Percentiles rank a stretch among this genome's conserved stretches.
Evolutionary conservation across 108 stramenopile genomes (phyloP).

Genomic region (Nitzschia inconspicua): DNA sequence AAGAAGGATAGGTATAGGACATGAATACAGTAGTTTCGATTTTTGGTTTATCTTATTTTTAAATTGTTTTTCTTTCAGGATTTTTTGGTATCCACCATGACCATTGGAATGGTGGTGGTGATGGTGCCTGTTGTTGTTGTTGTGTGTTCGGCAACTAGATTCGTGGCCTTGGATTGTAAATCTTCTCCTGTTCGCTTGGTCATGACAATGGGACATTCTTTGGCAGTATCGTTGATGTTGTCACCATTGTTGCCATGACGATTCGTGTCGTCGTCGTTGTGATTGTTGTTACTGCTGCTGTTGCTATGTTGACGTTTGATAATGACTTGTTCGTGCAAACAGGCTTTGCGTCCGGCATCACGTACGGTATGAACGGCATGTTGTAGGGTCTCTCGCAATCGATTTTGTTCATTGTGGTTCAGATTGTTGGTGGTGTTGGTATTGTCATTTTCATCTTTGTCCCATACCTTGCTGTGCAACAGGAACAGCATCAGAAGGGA

Average conservation of each 20-base stretch:
- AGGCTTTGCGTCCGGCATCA: constrained; percentile 70
- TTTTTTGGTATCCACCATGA: too few species aligned
- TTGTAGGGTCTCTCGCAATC: constrained; percentile 29
- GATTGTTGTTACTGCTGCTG: not conserved
- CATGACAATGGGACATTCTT: not conserved
- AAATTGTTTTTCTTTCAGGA: too few species aligned
- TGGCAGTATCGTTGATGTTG: not conserved
- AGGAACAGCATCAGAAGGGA: constrained; percentile 88
- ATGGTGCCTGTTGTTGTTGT: not conserved
- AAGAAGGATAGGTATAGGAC: too few species aligned
- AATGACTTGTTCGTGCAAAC: constrained; percentile 67
- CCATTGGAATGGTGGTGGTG: too few species aligned
- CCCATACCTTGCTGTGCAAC: constrained; percentile 89
- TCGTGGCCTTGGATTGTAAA: not conserved
- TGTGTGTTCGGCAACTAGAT: not conserved
- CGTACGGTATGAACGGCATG: constrained; percentile 56
- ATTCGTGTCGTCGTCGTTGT: too few species aligned
- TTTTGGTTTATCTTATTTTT: too few species aligned
- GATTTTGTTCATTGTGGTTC: constrained; percentile 42
- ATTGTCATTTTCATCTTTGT: constrained; percentile 56
- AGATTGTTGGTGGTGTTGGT: too few species aligned
- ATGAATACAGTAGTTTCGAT: too few species aligned
- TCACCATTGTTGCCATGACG: not conserved
- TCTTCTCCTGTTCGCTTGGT: not conserved
- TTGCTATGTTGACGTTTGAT: too few species aligned